Evolutionary conservation across 257 asterid genomes (phyloP), one percentile per base, ranked within the genome.

Genomic region (Plantago ovata): DNA sequence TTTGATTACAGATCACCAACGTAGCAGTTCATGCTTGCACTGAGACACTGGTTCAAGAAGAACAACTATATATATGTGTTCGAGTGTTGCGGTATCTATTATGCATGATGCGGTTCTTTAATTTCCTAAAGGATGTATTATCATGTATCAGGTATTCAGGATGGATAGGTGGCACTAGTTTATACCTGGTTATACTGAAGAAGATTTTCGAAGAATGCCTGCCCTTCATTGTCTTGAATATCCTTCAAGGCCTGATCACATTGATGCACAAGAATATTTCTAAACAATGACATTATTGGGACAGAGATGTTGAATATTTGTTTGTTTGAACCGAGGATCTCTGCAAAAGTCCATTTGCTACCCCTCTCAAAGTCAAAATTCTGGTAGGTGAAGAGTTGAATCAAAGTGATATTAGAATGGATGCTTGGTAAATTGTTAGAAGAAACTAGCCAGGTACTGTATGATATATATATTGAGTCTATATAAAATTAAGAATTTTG

Each of bases 191-290:
- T 82, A 79, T 45, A 19, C 53, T 10, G 84, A 83, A 45, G 87
- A 83, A 56, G 91, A 83, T 75, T 51, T 83, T 22, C 75, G 83
- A 41, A 64, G 87, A 64, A 77, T 80, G 38, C 91, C 87, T 64
- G 85, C 87, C 8, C 84, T 83, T 53, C 83, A 75, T n/a, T 87
- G 91, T 22, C 74, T 83, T 62, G 85, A 80, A 61, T 80, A 80
- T 69, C 91, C 91, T 32, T 79, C 83, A 48, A 83, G 75, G 56
- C 91, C 81, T 8, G 91, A 77, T 36, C 60, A n/a, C n/a, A n/a
- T 75, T 38, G 79, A 72, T 28, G 67, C 71, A n/a, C 81, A 75
- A 62, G 83, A 83, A 40, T n/a, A n/a, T n/a, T 78, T 70, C 60
- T 77, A 64, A 38, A 38, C 18, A 20, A 42, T 38, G 53, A 51